Evolutionary conservation across 495 filamentous ascomycete genomes (phyloP).

Genomic region (Aspergillus funiculosus): DNA sequence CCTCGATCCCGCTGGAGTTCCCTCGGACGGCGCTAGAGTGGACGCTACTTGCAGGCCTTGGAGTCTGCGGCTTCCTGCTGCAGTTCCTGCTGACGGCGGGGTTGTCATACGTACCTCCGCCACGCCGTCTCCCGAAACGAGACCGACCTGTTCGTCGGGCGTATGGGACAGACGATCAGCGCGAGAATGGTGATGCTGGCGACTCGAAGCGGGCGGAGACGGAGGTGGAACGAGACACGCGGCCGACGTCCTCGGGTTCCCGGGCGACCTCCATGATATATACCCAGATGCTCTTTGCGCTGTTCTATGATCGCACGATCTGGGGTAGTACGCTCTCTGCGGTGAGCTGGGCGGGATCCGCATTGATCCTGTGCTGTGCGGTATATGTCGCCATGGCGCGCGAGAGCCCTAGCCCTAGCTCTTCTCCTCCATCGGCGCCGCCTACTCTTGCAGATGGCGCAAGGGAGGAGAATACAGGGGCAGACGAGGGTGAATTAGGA

Average conservation of each 20-base stretch:
- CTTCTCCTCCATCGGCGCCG: slow-evolving; percentile 12
- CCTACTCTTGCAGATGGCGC: background rate
- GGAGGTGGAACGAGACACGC: slow-evolving; percentile 2
- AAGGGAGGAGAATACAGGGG: slow-evolving; percentile 8
- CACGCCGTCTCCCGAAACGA: slow-evolving; percentile 21
- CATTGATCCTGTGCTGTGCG: slow-evolving; percentile 73
- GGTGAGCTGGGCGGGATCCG: slow-evolving; percentile 66
- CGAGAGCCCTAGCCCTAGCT: too few species aligned
- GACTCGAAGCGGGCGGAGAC: background rate
- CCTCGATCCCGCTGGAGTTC: slow-evolving; percentile 55
- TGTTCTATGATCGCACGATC: slow-evolving; percentile 72
- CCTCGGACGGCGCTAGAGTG: slow-evolving; percentile 62
- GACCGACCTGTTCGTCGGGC: background rate
- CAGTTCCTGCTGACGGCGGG: slow-evolving; percentile 85
- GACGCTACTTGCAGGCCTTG: slow-evolving; percentile 62
- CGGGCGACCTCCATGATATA: slow-evolving; percentile 87
- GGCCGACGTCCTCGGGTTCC: slow-evolving; percentile 41
- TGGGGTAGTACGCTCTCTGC: slow-evolving; percentile 65
- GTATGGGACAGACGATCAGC: slow-evolving; percentile 7
- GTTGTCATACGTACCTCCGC: slow-evolving; percentile 56
- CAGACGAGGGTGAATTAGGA: too few species aligned
- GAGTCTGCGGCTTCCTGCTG: slow-evolving; percentile 73
- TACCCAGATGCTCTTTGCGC: slow-evolving; percentile 86
- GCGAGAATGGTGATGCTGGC: background rate
- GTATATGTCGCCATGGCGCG: slow-evolving; percentile 64